phyloP scores from a whole-genome alignment of 2,329 filamentous ascomycete species.

The Calonectria hongkongensis region DNA sequence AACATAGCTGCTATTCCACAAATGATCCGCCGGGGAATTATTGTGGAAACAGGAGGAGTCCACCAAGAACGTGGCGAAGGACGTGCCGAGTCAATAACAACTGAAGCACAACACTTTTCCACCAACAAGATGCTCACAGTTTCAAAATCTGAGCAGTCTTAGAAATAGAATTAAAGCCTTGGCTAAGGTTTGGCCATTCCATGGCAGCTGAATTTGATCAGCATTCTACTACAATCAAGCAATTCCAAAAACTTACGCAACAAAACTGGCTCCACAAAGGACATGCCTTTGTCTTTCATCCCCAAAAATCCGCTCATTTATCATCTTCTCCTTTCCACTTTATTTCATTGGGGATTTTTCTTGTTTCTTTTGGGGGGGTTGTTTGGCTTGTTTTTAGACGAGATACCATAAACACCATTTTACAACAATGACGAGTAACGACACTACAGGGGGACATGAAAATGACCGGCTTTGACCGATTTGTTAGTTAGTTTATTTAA shows the following conservation, averaged over 20 bases:
- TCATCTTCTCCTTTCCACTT: neutral
- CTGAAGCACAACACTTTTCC: neutral
- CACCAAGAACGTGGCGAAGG: neutral
- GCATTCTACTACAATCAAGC: no score
- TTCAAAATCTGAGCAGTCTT: neutral
- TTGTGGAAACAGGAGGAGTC: neutral
- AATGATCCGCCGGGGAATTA: neutral
- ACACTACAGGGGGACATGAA: neutral
- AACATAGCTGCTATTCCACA: neutral
- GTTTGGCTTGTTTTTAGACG: neutral
- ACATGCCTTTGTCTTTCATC: no score
- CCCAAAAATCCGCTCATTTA: no score
- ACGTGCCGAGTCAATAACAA: neutral
- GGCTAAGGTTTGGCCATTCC: no score
- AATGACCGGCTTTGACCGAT: slow-evolving; percentile 1
- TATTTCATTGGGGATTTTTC: neutral
- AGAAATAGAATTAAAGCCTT: neutral
- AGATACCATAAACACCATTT: neutral
- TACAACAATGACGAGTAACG: neutral
- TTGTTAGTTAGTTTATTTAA: neutral
- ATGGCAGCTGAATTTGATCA: no score
- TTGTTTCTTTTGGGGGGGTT: neutral
- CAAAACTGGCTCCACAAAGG: no score
- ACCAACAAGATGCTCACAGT: neutral
- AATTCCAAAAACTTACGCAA: no score